Evolutionary conservation across 2,329 filamentous ascomycete genomes (phyloP).

Genomic region (Dactylellina sp.): DNA sequence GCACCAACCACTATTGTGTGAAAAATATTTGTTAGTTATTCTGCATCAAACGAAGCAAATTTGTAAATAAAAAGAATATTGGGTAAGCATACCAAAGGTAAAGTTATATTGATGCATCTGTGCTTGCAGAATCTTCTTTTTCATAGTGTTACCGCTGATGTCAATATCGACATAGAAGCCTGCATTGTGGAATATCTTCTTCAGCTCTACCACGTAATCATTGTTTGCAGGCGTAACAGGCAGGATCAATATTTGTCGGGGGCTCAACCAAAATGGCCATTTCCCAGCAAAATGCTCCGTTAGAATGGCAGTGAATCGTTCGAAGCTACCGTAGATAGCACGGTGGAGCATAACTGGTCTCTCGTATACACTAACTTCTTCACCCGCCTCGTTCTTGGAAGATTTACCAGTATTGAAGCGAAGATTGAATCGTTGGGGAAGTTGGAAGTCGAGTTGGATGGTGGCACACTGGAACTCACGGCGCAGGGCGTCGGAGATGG

Average conservation of each 20-base stretch:
- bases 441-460: slow-evolving; percentile 92
- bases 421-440: slow-evolving; percentile 85
- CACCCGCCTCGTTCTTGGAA: slow-evolving; percentile 64
- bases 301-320: slow-evolving; percentile 78
- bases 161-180: slow-evolving; percentile 79
- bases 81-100: slow-evolving; percentile 73
- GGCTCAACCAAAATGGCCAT: slow-evolving; percentile 90
- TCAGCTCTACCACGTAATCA: slow-evolving; percentile 81
- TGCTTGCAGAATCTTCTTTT: slow-evolving; percentile 88
- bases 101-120: slow-evolving; percentile 87
- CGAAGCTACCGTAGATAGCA: slow-evolving; percentile 79
- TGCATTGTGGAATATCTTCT: slow-evolving; percentile 74
- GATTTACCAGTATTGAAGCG: slow-evolving; percentile 82
- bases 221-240: slow-evolving; percentile 79
- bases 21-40: neutral
- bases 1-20: slow-evolving; percentile 70
- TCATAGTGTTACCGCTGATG: slow-evolving; percentile 80
- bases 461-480: slow-evolving; percentile 91
- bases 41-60: neutral
- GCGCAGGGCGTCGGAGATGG: slow-evolving; percentile 86
- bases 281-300: slow-evolving; percentile 87
- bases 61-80: neutral
- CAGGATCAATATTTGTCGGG: slow-evolving; percentile 82
- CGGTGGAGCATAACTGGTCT: slow-evolving; percentile 89
- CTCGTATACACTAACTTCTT: slow-evolving; percentile 69